Evolutionary conservation across 2,329 filamentous ascomycete genomes (phyloP), one percentile per base, ranked within the genome.

Genomic region (Colletotrichum sp.): DNA sequence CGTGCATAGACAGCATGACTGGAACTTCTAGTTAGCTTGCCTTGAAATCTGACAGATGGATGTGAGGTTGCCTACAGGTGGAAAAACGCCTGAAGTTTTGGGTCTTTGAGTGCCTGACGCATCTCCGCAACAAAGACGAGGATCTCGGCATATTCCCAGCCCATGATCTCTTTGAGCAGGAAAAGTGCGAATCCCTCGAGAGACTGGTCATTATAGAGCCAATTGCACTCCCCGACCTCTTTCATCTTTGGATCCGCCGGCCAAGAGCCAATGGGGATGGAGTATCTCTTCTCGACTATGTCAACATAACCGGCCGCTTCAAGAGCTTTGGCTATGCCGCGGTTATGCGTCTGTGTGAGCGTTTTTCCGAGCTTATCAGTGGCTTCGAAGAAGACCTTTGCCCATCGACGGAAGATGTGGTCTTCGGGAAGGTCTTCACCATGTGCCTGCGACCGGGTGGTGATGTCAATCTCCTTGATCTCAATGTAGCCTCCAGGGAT

Each of bases 401-500:
- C 80, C 81, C 81, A 84, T 30, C 80, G 76, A 1, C 59, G 59
- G 30, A 67, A 76, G 10, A 70, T 13, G 26, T 70, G 63, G 1
- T 66, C 63, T 16, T 66, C 5, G 8, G 32, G 32, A 4, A 66
- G 24, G 13, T 66, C 16, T 7, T 66, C 3, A 8, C 59, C 59
- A 28, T 28, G 26, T 28, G 26, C 26, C 26, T 28, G 26, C 26
- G 26, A 28, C 26, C 26, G 26, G 26, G 26, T 28, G 26, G 26
- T 28, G 26, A 28, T 28, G 2, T 81, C 80, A 3, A 80, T 80
- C 63, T 84, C 82, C 10, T 82, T 76, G 36, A 81, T 75, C 75
- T 86, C 82, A n/a, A 86, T 64, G 78, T 82, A 85, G 9, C 89
- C 92, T 9, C 92, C 92, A 0, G 92, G 91, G 66, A 88, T 88